phyloP scores from a whole-genome alignment of 768 basidiomycete species.

The Chalciporus chontae region DNA sequence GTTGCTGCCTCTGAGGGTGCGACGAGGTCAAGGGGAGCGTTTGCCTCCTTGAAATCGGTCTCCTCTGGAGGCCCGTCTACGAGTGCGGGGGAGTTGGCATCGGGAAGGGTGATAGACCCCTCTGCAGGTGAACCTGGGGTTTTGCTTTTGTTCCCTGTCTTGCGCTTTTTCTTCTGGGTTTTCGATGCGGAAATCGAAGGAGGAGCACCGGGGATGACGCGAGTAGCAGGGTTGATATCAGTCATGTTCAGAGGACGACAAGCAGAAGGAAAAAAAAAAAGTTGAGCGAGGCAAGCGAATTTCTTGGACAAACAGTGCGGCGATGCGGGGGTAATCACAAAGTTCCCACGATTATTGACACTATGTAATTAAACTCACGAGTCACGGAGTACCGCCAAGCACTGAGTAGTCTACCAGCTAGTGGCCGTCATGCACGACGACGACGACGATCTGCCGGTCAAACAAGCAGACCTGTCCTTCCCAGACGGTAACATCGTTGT shows the following conservation, averaged over 20 bases:
- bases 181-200: slow-evolving; percentile 58
- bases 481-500: slow-evolving; percentile 68
- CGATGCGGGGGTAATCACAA: slow-evolving; percentile 4
- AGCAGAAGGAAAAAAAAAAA: background rate
- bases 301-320: background rate
- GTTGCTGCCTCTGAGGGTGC: slow-evolving; percentile 38
- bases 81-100: slow-evolving; percentile 42
- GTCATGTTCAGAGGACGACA: slow-evolving; percentile 27
- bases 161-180: slow-evolving; percentile 66
- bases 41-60: slow-evolving; percentile 44
- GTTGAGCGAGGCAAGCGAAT: background rate
- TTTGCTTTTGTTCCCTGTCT: slow-evolving; percentile 47
- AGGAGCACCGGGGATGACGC: slow-evolving; percentile 77
- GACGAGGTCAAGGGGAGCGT: slow-evolving; percentile 44
- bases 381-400: too few relatives aligned
- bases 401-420: too few relatives aligned
- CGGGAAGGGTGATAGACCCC: slow-evolving; percentile 37
- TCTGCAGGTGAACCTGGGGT: slow-evolving; percentile 45
- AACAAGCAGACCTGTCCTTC: slow-evolving; percentile 58
- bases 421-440: slow-evolving; percentile 17
- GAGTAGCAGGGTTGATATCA: slow-evolving; percentile 34
- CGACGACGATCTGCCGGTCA: slow-evolving; percentile 23
- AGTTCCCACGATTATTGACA: slow-evolving; percentile 18
- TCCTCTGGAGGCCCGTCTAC: slow-evolving; percentile 50
- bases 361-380: too few relatives aligned